phyloP scores from a whole-genome alignment of 2,329 filamentous ascomycete genomes.

The Rachicladosporium sp. region DNA sequence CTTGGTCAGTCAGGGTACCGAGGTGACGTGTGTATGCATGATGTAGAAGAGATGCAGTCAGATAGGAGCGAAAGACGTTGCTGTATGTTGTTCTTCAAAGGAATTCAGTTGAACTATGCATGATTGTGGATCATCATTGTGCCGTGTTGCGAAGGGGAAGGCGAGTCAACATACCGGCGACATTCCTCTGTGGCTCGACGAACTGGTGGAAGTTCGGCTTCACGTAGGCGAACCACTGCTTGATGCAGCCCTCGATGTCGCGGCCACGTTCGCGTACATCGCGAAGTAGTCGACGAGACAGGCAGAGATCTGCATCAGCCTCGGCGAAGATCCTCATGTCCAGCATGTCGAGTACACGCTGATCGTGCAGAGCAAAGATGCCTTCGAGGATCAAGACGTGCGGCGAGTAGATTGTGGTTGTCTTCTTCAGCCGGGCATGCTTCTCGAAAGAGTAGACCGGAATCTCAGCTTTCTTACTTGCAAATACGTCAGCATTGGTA shows the following conservation, averaged over 20 bases:
- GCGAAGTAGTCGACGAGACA: conserved; percentile 77
- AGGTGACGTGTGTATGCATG: neutral
- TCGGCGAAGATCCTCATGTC: conserved; percentile 98
- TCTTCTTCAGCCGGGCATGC: conserved; percentile 66
- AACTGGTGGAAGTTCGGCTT: conserved; percentile 95
- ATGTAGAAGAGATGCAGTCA: conserved; percentile 13
- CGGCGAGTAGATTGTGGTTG: conserved; percentile 86
- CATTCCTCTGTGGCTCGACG: conserved; percentile 80
- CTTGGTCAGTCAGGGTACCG: conserved; percentile 8
- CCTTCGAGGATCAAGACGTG: conserved; percentile 93
- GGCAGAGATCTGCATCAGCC: conserved; percentile 85
- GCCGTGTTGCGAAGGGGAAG: conserved; percentile 3
- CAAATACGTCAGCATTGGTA: conserved; percentile 6
- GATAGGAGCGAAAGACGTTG: conserved; percentile 26
- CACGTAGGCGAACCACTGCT: conserved; percentile 93
- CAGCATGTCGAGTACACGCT: conserved; percentile 68
- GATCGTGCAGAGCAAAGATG: conserved; percentile 88
- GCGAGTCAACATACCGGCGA: conserved; percentile 49
- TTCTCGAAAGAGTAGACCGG: conserved; percentile 92
- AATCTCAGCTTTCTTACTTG: conserved; percentile 74
- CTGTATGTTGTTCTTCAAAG: conserved; percentile 23
- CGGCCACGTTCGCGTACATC: conserved; percentile 82
- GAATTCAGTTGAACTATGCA: conserved; percentile 30
- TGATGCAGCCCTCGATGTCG: conserved; percentile 90
- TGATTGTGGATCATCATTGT: conserved; percentile 25